Base-by-base conservation (phyloP, 176 grass and related monocot genomes). In the Urochloa ruziziensis region DNA sequence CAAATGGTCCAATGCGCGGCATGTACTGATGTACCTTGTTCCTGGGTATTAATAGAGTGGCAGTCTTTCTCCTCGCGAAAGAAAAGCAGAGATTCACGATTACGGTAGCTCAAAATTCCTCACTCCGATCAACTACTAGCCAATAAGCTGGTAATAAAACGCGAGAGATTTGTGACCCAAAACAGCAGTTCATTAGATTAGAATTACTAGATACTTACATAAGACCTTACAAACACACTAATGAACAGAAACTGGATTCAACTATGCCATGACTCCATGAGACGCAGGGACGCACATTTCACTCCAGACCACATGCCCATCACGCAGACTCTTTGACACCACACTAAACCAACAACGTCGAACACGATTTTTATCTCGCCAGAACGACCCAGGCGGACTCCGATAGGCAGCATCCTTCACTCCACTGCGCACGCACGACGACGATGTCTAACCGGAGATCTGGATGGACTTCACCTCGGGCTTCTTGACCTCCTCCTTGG, bases 401-500 rank as follows among this genome's bases (percentile, higher is more conserved):
- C 35, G 2, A 1, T 10, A 12, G n/a, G 56, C 51, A 19, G 49
- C 17, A 10, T 10, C 23, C 54, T 34, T 35, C 6, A 19, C 35
- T 24, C 59, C 46, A 58, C 27, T 18, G 17, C 49, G 27, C 24
- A n/a, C 2, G 34, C 59, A 58, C 42, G 0, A 24, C n/a, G 53
- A 29, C 5, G 57, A 73, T 0, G 39, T 29, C 73, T 86, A 88
- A 15, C 90, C 82, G 33, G 82, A 73, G 36, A 91, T 88, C 73
- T 91, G 72, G 49, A 91, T 85, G 78, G 86, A 54, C 72, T 86
- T 91, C 32, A 88, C 82, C 14, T 88, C 86, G 15, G 86, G 16
- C 79, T 89, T 80, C 73, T 86, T 89, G 67, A 24, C 79, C 51
- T 86, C 86, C 74, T 68, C 79, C 79, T 89, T 92, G 34, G 90